Evolutionary conservation across 208 protist species (phyloP).

Genomic region (Crithidia sp.): DNA sequence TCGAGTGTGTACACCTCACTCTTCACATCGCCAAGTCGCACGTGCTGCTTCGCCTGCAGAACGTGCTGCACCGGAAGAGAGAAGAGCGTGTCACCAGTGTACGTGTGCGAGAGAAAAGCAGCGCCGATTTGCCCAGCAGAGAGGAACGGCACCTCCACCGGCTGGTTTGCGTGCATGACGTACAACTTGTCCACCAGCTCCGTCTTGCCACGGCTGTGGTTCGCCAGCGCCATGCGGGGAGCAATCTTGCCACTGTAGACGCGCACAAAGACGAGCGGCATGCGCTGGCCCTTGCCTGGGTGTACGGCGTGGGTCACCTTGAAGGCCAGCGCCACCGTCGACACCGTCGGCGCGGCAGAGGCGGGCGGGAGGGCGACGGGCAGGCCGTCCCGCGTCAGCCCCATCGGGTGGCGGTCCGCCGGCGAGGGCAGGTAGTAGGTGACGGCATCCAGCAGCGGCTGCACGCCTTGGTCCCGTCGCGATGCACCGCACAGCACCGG

Average conservation of each 20-base stretch:
- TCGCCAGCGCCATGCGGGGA: constrained; percentile 66
- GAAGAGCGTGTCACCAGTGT: constrained; percentile 86
- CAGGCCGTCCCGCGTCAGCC: constrained; percentile 47
- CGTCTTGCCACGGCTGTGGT: constrained; percentile 60
- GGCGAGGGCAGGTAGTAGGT: constrained; percentile 93
- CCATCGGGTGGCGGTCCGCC: constrained; percentile 66
- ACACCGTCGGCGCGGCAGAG: constrained; percentile 34
- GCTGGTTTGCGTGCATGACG: constrained; percentile 89
- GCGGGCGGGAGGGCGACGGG: constrained; percentile 53
- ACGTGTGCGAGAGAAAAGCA: constrained; percentile 66
- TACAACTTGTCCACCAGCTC: constrained; percentile 84
- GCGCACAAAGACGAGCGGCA: constrained; percentile 90
- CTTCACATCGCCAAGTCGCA: constrained; percentile 30
- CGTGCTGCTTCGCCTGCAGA: constrained; percentile 35
- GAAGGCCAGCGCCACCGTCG: constrained; percentile 91
- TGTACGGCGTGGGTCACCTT: constrained; percentile 87
- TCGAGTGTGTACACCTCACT: constrained; percentile 75
- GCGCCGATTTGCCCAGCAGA: constrained; percentile 83
- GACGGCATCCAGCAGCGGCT: constrained; percentile 92
- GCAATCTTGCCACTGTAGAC: constrained; percentile 90
- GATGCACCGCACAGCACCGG: constrained; percentile 93
- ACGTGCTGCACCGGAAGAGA: constrained; percentile 41
- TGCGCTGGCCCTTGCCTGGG: constrained; percentile 65
- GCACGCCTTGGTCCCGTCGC: constrained; percentile 90
- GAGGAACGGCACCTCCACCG: constrained; percentile 75